Evolutionary conservation across 2,329 filamentous ascomycete species (phyloP).

Genomic region (Cercospora sp.): DNA sequence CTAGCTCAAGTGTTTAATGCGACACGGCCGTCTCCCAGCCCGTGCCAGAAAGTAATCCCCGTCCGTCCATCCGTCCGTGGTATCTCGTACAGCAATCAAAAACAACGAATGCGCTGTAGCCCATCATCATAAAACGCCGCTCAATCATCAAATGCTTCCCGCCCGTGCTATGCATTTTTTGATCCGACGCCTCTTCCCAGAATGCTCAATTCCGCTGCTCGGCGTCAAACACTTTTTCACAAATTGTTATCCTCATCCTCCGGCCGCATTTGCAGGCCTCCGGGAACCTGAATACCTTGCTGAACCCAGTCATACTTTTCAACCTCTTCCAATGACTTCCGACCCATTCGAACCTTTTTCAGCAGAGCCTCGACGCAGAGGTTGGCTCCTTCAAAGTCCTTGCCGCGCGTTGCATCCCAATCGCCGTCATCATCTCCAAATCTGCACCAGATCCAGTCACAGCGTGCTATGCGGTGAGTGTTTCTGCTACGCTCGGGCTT

Average conservation of each 20-base stretch:
- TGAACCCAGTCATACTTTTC: constrained; percentile 73
- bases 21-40: neutral
- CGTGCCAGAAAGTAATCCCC: neutral
- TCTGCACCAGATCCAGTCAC: constrained; percentile 92
- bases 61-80: neutral
- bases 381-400: constrained; percentile 70
- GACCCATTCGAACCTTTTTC: constrained; percentile 72
- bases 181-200: neutral
- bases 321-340: constrained; percentile 75
- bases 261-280: constrained; percentile 54
- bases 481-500: constrained; percentile 70
- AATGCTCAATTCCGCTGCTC: neutral
- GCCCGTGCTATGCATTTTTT: constrained; percentile 8
- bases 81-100: neutral
- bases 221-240: constrained; percentile 1
- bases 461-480: constrained; percentile 90
- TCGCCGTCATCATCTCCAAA: constrained; percentile 83
- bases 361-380: constrained; percentile 80
- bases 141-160: neutral
- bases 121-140: neutral
- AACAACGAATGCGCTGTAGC: neutral
- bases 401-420: constrained; percentile 71
- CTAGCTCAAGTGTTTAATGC: neutral
- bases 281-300: constrained; percentile 68
- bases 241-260: constrained; percentile 44